These are phyloP conservation scores for Teratosphaeria destructans DNA, from an alignment of 2,329 filamentous ascomycete genomes.

Conservation along the genomic window DNA sequence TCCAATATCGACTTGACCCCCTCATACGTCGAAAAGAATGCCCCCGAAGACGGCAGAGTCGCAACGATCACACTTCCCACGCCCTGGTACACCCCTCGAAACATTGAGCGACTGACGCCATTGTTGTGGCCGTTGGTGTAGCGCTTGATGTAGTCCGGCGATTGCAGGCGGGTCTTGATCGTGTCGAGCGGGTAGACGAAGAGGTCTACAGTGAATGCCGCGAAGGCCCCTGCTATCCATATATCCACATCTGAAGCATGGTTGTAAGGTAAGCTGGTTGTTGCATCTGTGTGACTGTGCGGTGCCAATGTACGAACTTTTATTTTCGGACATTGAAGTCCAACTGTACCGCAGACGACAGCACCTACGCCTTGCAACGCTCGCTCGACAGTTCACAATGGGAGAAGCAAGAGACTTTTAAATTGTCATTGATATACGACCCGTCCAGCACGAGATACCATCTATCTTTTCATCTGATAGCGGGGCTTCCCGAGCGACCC, in stretches of 20 bases:
- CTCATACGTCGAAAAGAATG: slow-evolving; percentile 83
- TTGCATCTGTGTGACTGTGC: neutral
- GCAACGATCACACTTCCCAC: slow-evolving; percentile 75
- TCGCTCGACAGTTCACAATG: neutral
- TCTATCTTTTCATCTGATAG: too few species aligned
- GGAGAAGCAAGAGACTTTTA: too few species aligned
- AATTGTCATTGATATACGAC: too few species aligned
- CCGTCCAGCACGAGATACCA: too few species aligned
- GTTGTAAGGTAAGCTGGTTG: neutral
- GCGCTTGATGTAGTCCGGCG: slow-evolving; percentile 58
- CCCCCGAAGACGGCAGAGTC: slow-evolving; percentile 77
- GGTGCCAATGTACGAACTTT: slow-evolving; percentile 2
- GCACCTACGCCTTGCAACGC: neutral
- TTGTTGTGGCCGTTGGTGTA: slow-evolving; percentile 51
- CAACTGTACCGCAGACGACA: neutral
- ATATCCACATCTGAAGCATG: slow-evolving; percentile 15
- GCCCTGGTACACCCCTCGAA: slow-evolving; percentile 75
- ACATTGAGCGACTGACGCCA: slow-evolving; percentile 45
- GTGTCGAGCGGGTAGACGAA: slow-evolving; percentile 84
- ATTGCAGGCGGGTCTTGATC: slow-evolving; percentile 77
- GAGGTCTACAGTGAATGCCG: slow-evolving; percentile 77
- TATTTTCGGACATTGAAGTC: slow-evolving; percentile 18
- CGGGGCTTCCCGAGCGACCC: too few species aligned
- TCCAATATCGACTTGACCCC: slow-evolving; percentile 56
- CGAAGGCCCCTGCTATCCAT: slow-evolving; percentile 59